Base-by-base conservation (phyloP, 768 basidiomycete species). In the Porphyrellus cyaneotinctus region DNA sequence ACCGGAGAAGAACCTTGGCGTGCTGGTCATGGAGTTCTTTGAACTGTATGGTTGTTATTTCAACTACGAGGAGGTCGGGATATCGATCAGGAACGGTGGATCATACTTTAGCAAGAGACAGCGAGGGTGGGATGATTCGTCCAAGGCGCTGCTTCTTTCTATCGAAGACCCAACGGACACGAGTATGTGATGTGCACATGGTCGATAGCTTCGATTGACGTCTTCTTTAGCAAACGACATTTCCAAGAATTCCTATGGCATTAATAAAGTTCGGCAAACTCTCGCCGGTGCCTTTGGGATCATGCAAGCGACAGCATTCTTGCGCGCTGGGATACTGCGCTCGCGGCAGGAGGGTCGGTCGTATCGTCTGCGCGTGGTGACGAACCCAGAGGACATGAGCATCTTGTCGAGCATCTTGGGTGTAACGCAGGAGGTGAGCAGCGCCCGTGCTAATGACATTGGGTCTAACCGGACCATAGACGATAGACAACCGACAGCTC, bases 11-110 rank as follows among this genome's bases (percentile, higher is more conserved):
- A 98, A 98, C 64, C 76, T 98, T 11, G 97, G 97, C 2, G 89
- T 95, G n/a, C 73, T 99, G 49, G 79, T 97, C 41, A 82, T 97
- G 77, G 97, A 99, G 70, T 97, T 98, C 67, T 97, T 98, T 64
- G 95, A 98, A 75, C 76, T 95, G 13, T 98, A 98, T 67, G 95
- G 95, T 15, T 75, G 78, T 44, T 84, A 84, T 67, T 98, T 97
- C 79, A 94, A 95, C 68, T 97, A 92, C 60, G 82, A 87, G 49
- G 84, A 90, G 63, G 83, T 87, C 17, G 95, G 95, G 10, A 91
- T 99, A 57, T 93, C 91, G 13, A 68, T 98, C 20, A 79, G 87
- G 36, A 80, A 90, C 32, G 91, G 94, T 4, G 97, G 97, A 17
- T 84, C 81, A 30, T 98, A 98, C 72, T 98, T 85, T 64, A 81